Conservation (phyloP, 306 rosid species). For the Vachellia collinsii region DNA sequence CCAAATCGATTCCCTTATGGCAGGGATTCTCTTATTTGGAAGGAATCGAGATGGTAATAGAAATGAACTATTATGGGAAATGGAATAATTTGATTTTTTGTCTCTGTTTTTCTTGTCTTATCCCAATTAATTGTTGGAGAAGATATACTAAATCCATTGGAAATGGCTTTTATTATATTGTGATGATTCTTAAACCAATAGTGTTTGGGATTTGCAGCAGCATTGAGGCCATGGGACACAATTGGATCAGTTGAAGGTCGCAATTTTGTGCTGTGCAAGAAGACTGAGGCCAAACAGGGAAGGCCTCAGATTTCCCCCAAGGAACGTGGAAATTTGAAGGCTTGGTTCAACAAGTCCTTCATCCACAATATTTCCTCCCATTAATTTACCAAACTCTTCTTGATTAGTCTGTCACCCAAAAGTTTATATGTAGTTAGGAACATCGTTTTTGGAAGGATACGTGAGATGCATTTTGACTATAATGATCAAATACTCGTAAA, state of each 20-base stretch:
- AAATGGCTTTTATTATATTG: neutral
- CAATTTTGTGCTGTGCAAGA: neutral
- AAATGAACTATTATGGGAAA: no score
- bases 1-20: no score
- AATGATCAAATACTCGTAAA: no score
- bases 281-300: neutral
- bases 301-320: slow-evolving; percentile 10
- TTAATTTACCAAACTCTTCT: neutral
- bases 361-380: slow-evolving; percentile 44
- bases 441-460: neutral
- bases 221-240: neutral
- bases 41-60: no score
- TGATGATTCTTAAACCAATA: neutral
- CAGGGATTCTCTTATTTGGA: no score
- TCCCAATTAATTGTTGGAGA: no score
- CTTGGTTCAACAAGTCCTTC: slow-evolving; percentile 63
- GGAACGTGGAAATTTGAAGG: slow-evolving; percentile 56
- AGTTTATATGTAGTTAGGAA: neutral
- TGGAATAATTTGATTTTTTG: no score
- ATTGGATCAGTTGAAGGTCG: neutral
- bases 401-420: neutral
- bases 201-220: neutral
- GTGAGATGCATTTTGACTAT: neutral
- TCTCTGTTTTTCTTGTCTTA: no score
- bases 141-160: no score